These are phyloP conservation scores for Zostera marina DNA, from an alignment of 116 monocot genomes.

Conservation along the genomic window DNA sequence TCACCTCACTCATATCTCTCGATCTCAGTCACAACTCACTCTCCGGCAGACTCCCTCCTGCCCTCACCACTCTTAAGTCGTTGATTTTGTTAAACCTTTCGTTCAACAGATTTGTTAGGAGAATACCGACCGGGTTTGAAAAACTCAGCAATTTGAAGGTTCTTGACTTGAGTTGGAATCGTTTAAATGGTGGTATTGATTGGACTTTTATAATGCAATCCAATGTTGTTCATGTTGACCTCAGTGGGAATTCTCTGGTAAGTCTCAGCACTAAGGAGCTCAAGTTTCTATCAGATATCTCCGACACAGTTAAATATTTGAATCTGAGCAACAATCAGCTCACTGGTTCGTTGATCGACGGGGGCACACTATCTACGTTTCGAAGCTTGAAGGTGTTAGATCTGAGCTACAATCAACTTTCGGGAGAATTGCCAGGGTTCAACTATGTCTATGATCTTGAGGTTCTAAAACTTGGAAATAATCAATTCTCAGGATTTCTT, in stretches of 20 bases:
- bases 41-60: slow-evolving; percentile 47
- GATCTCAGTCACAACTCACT: slow-evolving; percentile 66
- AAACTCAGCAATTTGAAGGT: slow-evolving; percentile 22
- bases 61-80: slow-evolving; percentile 26
- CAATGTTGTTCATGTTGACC: slow-evolving; percentile 46
- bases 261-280: slow-evolving; percentile 57
- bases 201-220: slow-evolving; percentile 74
- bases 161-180: slow-evolving; percentile 83
- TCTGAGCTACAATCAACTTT: slow-evolving; percentile 76
- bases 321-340: slow-evolving; percentile 79
- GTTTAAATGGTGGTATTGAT: slow-evolving; percentile 58
- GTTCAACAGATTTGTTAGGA: slow-evolving; percentile 37
- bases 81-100: slow-evolving; percentile 60
- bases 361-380: slow-evolving; percentile 71
- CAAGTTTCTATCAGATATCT: slow-evolving; percentile 62
- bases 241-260: slow-evolving; percentile 70
- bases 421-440: slow-evolving; percentile 81
- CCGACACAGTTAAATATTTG: slow-evolving; percentile 64
- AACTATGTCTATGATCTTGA: slow-evolving; percentile 97
- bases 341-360: slow-evolving; percentile 76
- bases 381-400: slow-evolving; percentile 84
- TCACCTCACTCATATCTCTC: slow-evolving; percentile 45
- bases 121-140: slow-evolving; percentile 44
- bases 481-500: slow-evolving; percentile 62
- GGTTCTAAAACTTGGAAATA: slow-evolving; percentile 64